Evolutionary conservation across 2,329 filamentous ascomycete genomes (phyloP).

Genomic region (Xylariaceae sp.): DNA sequence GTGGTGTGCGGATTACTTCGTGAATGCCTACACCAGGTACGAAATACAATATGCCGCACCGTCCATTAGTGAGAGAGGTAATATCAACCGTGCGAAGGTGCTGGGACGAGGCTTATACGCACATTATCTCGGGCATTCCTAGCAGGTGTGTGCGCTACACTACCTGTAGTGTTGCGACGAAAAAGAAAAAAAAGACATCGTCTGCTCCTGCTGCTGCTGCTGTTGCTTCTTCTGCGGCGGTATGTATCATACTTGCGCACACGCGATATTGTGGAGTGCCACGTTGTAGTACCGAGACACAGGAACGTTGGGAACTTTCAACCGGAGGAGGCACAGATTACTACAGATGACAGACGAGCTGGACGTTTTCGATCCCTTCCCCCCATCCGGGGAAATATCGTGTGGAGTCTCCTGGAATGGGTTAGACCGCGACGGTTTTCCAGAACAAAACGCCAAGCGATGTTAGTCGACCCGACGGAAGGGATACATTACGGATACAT

Average conservation of each 20-base stretch:
- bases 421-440: not conserved
- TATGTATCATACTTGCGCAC: slow-evolving; percentile 4
- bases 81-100: not conserved
- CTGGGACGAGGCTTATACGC: not conserved
- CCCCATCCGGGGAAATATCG: not conserved
- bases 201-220: too few species aligned
- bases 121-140: not conserved
- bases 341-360: slow-evolving; percentile 2
- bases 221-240: not conserved
- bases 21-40: too few species aligned
- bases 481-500: not conserved
- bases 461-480: not conserved
- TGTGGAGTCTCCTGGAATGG: not conserved
- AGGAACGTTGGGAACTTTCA: not conserved
- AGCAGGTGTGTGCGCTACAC: not conserved
- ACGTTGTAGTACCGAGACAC: slow-evolving; percentile 18
- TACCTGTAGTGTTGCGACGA: not conserved
- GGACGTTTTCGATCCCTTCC: not conserved
- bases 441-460: not conserved
- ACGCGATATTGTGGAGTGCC: slow-evolving; percentile 14
- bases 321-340: not conserved
- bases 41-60: not conserved
- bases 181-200: not conserved
- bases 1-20: too few species aligned
- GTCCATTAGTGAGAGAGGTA: not conserved